These are phyloP conservation scores for Phoenix roebelenii DNA, from an alignment of 176 grass and related monocot species.

Conservation along the genomic window DNA sequence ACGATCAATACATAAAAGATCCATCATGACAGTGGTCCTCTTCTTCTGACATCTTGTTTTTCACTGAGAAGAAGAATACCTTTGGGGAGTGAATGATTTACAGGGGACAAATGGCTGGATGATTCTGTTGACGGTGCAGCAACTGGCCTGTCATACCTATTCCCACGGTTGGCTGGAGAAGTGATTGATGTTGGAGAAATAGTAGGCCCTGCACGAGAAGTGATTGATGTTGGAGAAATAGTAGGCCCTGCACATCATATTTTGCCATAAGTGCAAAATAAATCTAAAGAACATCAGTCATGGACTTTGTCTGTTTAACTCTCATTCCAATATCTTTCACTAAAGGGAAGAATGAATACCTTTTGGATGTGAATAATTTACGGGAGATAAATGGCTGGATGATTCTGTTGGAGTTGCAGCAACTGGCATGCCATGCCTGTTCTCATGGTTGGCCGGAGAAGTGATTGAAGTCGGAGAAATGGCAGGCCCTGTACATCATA, in stretches of 20 bases:
- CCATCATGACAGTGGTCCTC: background rate
- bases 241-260: background rate
- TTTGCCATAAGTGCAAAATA: background rate
- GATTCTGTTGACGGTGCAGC: background rate
- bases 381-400: background rate
- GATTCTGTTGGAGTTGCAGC: background rate
- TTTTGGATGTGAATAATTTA: slow-evolving; percentile 14
- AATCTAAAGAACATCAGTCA: too few relatives aligned
- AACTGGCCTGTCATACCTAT: background rate
- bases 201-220: background rate
- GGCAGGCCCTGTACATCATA: background rate
- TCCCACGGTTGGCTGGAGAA: background rate
- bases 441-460: background rate
- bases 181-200: background rate
- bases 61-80: too few relatives aligned
- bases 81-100: too few relatives aligned
- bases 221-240: background rate
- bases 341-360: slow-evolving; percentile 17
- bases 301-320: background rate
- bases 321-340: slow-evolving; percentile 2
- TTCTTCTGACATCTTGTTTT: background rate
- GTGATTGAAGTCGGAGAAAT: background rate
- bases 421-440: background rate
- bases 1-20: slow-evolving; percentile 14
- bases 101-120: background rate